Evolutionary conservation across 208 protist genomes (phyloP).

Genomic region (Crithidia acanthocephali): DNA sequence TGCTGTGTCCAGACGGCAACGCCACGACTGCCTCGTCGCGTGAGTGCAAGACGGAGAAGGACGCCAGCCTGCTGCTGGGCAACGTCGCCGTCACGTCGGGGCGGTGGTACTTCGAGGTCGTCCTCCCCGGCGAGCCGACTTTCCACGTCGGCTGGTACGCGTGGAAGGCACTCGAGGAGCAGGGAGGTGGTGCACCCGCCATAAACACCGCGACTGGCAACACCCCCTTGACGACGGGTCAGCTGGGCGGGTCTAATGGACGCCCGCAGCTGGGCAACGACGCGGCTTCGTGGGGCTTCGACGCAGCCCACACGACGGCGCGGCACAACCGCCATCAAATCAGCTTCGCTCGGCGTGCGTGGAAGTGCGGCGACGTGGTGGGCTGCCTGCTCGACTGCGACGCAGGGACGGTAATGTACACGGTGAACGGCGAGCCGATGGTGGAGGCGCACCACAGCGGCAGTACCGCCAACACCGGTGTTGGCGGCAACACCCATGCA

Average conservation of each 20-base stretch:
- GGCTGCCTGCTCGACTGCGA: slow-evolving; percentile 91
- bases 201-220: too few species aligned
- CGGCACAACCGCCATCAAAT: slow-evolving; percentile 69
- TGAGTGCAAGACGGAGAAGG: slow-evolving; percentile 51
- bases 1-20: slow-evolving; percentile 47
- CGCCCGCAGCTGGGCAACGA: slow-evolving; percentile 65
- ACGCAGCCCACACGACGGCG: slow-evolving; percentile 77
- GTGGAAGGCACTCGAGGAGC: slow-evolving; percentile 32
- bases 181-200: slow-evolving; percentile 10
- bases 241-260: background rate
- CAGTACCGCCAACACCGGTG: too few species aligned
- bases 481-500: slow-evolving; percentile 15
- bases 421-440: slow-evolving; percentile 71
- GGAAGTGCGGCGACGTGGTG: slow-evolving; percentile 87
- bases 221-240: slow-evolving; percentile 17
- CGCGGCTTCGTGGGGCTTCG: slow-evolving; percentile 79
- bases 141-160: slow-evolving; percentile 70
- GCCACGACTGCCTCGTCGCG: slow-evolving; percentile 27
- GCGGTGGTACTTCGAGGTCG: slow-evolving; percentile 91
- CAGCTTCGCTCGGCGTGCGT: slow-evolving; percentile 55
- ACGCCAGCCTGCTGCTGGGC: slow-evolving; percentile 60
- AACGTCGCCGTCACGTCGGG: slow-evolving; percentile 76
- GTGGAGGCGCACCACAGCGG: slow-evolving; percentile 29
- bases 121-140: slow-evolving; percentile 38
- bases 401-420: slow-evolving; percentile 69